These are phyloP conservation scores for Pythium inflatum DNA, from an alignment of 352 stramenopile genomes.

Conservation along the genomic window DNA sequence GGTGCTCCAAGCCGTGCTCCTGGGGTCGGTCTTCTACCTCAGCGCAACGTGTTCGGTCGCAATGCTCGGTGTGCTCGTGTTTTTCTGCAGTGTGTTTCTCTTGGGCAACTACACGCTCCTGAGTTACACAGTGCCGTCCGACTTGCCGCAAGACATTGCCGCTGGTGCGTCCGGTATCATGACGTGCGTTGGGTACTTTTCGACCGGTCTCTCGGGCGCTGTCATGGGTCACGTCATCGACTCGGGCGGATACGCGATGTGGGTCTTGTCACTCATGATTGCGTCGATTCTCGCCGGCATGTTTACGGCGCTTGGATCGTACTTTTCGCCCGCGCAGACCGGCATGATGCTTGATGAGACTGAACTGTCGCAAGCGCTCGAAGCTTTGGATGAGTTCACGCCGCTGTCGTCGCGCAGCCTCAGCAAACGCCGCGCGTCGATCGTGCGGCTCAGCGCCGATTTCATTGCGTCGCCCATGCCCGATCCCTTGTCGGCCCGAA, in stretches of 20 bases:
- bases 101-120: slow-evolving; percentile 78
- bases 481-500: neutral
- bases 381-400: slow-evolving; percentile 41
- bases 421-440: slow-evolving; percentile 40
- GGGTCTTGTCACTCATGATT: slow-evolving; percentile 60
- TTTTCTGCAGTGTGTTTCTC: slow-evolving; percentile 70
- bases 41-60: slow-evolving; percentile 54
- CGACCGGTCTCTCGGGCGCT: slow-evolving; percentile 62
- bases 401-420: slow-evolving; percentile 43
- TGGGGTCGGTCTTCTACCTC: slow-evolving; percentile 61
- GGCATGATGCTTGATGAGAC: slow-evolving; percentile 36
- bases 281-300: slow-evolving; percentile 60
- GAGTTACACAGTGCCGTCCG: slow-evolving; percentile 74
- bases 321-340: slow-evolving; percentile 46
- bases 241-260: slow-evolving; percentile 56
- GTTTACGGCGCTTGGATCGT: slow-evolving; percentile 62
- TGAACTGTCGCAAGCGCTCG: slow-evolving; percentile 32
- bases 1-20: slow-evolving; percentile 54
- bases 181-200: slow-evolving; percentile 69
- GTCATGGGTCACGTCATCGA: slow-evolving; percentile 72
- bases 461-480: slow-evolving; percentile 45
- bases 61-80: slow-evolving; percentile 59
- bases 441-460: slow-evolving; percentile 43
- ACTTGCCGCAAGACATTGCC: slow-evolving; percentile 73
- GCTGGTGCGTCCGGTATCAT: slow-evolving; percentile 68